Evolutionary conservation across 2,329 filamentous ascomycete species (phyloP).

Genomic region (Cercospora janseana): DNA sequence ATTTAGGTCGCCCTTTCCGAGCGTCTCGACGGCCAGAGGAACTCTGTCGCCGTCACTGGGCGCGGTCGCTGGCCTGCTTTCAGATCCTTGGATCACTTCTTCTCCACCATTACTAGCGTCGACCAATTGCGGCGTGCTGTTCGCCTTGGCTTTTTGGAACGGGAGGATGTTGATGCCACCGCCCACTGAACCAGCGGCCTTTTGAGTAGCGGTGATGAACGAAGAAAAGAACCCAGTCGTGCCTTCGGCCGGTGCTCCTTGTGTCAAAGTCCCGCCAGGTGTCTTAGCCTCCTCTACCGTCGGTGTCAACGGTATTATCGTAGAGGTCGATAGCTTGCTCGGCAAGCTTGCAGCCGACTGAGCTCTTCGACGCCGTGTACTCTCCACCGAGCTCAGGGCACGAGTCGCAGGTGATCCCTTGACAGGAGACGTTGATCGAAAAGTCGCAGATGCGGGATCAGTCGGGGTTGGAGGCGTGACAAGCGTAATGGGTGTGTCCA

Average conservation of each 20-base stretch:
- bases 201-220: slow-evolving; percentile 89
- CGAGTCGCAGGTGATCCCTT: slow-evolving; percentile 45
- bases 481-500: slow-evolving; percentile 54
- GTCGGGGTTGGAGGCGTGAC: slow-evolving; percentile 65
- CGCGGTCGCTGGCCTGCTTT: slow-evolving; percentile 37
- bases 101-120: slow-evolving; percentile 36
- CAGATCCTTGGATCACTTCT: slow-evolving; percentile 42
- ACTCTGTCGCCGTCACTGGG: slow-evolving; percentile 54
- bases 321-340: slow-evolving; percentile 82
- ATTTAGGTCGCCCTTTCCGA: slow-evolving; percentile 85
- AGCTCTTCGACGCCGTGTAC: slow-evolving; percentile 35
- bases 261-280: slow-evolving; percentile 53
- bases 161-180: slow-evolving; percentile 65
- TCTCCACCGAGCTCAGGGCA: slow-evolving; percentile 33
- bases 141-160: slow-evolving; percentile 48
- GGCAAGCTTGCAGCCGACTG: slow-evolving; percentile 48
- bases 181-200: slow-evolving; percentile 73
- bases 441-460: slow-evolving; percentile 37
- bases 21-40: slow-evolving; percentile 78
- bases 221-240: slow-evolving; percentile 81
- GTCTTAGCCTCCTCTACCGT: slow-evolving; percentile 68
- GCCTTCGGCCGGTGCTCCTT: slow-evolving; percentile 39
- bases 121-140: slow-evolving; percentile 24
- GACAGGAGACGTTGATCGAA: slow-evolving; percentile 27
- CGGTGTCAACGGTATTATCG: slow-evolving; percentile 70